Conservation (phyloP, 164 flowering plant species). For the Euptelea pleiosperma region DNA sequence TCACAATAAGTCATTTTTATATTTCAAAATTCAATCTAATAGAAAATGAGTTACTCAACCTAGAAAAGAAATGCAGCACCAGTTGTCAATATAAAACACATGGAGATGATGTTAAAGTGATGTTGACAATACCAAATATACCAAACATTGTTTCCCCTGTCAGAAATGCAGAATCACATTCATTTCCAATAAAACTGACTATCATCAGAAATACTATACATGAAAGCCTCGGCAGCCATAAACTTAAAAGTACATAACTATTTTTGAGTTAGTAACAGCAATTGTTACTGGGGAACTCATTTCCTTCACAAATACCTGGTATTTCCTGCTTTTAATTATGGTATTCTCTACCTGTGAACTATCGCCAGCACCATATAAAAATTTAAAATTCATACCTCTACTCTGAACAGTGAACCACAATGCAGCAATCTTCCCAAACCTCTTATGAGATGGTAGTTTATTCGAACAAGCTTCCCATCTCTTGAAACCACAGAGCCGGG, state of each 20-base stretch:
- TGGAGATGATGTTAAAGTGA: neutral
- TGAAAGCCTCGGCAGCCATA: neutral
- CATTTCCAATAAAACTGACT: neutral
- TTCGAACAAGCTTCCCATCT: neutral
- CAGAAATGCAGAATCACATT: conserved; percentile 7
- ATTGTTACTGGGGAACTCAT: too few relatives aligned
- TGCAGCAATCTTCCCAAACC: neutral
- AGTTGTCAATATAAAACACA: neutral
- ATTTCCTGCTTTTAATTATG: too few relatives aligned
- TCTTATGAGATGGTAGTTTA: neutral
- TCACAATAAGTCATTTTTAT: neutral
- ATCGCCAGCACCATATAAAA: neutral
- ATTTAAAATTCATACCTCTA: neutral
- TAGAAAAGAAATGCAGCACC: neutral
- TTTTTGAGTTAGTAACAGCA: too few relatives aligned
- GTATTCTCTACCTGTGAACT: too few relatives aligned
- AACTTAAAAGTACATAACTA: neutral
- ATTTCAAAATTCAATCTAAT: too few relatives aligned
- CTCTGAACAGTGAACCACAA: too few relatives aligned
- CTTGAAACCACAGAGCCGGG: too few relatives aligned
- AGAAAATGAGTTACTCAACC: neutral
- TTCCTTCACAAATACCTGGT: too few relatives aligned
- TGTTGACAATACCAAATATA: neutral
- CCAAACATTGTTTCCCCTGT: conserved; percentile 4
- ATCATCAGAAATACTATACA: neutral